Percentiles rank a stretch among this genome's conserved stretches.
phyloP scores from a whole-genome alignment of 2,329 filamentous ascomycete species.

The Sporothrix globosa region DNA sequence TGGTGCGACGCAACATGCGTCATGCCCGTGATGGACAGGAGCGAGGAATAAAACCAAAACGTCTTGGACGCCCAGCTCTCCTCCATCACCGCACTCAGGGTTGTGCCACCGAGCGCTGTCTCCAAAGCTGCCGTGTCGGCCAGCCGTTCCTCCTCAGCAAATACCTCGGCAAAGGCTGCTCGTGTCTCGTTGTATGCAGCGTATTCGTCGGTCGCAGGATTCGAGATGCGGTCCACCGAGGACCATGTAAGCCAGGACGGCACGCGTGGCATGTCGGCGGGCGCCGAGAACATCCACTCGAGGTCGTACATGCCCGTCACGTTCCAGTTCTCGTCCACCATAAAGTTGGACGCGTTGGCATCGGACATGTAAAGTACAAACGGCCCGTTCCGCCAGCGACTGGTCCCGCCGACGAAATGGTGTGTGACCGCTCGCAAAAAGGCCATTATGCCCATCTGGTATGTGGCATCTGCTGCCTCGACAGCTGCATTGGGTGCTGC shows the following conservation, averaged over 20 bases:
- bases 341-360: constrained; percentile 41
- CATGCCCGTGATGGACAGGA: constrained; percentile 25
- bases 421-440: constrained; percentile 26
- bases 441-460: constrained; percentile 39
- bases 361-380: constrained; percentile 42
- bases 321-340: constrained; percentile 44
- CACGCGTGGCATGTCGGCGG: constrained; percentile 40
- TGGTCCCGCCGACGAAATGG: background rate
- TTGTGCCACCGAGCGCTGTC: constrained; percentile 9
- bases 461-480: constrained; percentile 38
- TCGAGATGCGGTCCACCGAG: constrained; percentile 6
- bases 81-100: constrained; percentile 19
- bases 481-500: constrained; percentile 38
- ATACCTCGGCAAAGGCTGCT: constrained; percentile 5
- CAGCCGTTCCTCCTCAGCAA: constrained; percentile 18
- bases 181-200: background rate
- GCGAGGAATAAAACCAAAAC: constrained; percentile 21
- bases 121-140: constrained; percentile 6
- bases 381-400: constrained; percentile 12
- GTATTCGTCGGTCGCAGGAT: background rate
- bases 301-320: constrained; percentile 43
- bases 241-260: constrained; percentile 42
- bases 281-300: constrained; percentile 43
- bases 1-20: constrained; percentile 17
- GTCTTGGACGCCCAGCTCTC: constrained; percentile 18